phyloP scores from a whole-genome alignment of 306 rosid species.

The Gillenia trifoliata region DNA sequence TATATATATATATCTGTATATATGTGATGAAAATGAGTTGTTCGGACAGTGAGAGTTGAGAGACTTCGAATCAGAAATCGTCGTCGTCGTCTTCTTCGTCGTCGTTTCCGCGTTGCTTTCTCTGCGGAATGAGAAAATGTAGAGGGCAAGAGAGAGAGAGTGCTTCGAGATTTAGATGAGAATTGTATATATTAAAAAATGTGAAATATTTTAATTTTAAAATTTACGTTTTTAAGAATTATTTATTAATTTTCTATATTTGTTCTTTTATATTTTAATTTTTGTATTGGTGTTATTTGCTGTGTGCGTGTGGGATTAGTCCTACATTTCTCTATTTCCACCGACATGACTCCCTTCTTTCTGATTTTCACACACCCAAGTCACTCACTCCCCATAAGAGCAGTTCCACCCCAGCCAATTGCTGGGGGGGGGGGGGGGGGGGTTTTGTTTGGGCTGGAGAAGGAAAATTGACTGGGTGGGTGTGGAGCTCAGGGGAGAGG shows the following conservation, averaged over 20 bases:
- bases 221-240: not conserved
- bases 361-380: conserved; percentile 9
- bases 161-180: conserved; percentile 40
- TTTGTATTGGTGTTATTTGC: not conserved
- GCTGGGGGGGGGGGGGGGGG: no score
- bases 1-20: not conserved
- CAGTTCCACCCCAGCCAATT: no score
- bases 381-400: not conserved
- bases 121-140: conserved; percentile 11
- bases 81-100: conserved; percentile 19
- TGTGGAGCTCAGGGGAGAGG: no score
- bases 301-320: conserved; percentile 18
- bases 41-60: conserved; percentile 20
- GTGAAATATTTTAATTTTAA: not conserved
- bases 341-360: conserved; percentile 33
- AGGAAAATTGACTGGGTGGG: no score
- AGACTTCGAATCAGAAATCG: conserved; percentile 19
- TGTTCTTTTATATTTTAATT: not conserved
- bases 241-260: not conserved
- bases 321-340: conserved; percentile 35
- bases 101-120: not conserved
- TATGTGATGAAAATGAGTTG: conserved; percentile 9
- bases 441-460: no score
- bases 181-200: not conserved
- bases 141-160: not conserved